These are phyloP conservation scores for Thuja plicata DNA, from an alignment of 83 land plant genomes.

Conservation along the genomic window DNA sequence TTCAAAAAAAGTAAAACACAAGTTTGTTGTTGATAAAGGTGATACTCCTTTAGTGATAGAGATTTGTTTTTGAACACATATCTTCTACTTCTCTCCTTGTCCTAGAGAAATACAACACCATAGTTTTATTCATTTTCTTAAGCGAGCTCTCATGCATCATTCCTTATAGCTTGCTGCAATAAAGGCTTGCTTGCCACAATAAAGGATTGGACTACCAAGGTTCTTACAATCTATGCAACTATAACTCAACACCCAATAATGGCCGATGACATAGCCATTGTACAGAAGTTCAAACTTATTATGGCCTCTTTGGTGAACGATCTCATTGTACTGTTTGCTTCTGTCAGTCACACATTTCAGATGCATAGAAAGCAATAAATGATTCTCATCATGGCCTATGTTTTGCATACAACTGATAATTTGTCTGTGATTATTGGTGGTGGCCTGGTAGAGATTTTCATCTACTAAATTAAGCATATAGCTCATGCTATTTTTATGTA, in stretches of 20 bases:
- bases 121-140: not conserved
- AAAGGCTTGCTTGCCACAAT: not conserved
- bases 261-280: not conserved
- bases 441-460: not conserved
- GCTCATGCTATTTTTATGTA: not conserved
- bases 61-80: not conserved
- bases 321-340: not conserved
- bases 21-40: slow-evolving; percentile 59
- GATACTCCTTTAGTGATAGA: slow-evolving; percentile 27
- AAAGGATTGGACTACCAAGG: not conserved
- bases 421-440: not conserved
- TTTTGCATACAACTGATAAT: not conserved
- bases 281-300: not conserved
- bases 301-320: not conserved
- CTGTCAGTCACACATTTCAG: not conserved
- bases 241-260: not conserved
- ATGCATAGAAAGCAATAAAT: not conserved
- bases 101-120: not conserved
- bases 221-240: not conserved
- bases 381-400: not conserved
- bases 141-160: not conserved
- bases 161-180: not conserved
- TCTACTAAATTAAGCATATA: not conserved
- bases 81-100: not conserved
- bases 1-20: slow-evolving; percentile 29